A percentile compares a stretch with the other conserved stretches of the same genome.
Evolutionary conservation across 768 basidiomycete species (phyloP).

Genomic region (Pisolithus orientalis): DNA sequence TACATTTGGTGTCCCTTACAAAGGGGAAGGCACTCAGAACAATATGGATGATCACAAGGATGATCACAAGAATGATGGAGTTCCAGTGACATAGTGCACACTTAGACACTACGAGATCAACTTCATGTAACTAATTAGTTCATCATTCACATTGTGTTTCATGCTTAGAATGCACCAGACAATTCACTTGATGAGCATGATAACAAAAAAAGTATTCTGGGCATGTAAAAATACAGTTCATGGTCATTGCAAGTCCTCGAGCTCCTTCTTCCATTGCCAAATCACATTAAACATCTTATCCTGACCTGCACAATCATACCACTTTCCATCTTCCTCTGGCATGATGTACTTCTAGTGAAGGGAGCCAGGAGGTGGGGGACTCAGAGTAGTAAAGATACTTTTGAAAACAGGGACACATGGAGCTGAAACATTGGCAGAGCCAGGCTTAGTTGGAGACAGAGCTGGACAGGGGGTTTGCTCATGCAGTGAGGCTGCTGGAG

Average conservation of each 20-base stretch:
- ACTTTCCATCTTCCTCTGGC: no score
- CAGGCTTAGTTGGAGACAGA: no score
- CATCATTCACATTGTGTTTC: no score
- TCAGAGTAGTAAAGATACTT: neutral
- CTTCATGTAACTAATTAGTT: no score
- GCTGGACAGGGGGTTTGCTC: no score
- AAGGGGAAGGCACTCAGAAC: neutral
- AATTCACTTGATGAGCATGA: no score
- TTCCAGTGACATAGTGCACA: neutral
- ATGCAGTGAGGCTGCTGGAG: no score
- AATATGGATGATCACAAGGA: neutral
- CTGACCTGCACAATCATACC: neutral
- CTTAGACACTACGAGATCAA: no score
- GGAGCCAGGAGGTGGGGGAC: neutral
- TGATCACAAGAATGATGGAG: neutral
- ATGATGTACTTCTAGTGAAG: conserved; percentile 1
- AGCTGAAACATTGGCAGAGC: no score
- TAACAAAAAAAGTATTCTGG: no score
- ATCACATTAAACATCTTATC: neutral
- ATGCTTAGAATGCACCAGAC: no score
- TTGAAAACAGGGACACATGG: no score
- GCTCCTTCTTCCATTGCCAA: neutral
- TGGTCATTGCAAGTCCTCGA: neutral
- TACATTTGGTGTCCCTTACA: neutral
- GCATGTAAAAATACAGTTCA: neutral